A percentile compares a stretch with the other conserved stretches of the same genome.
Evolutionary conservation across 352 stramenopile species (phyloP).

Genomic region (Pythium folliculosum): DNA sequence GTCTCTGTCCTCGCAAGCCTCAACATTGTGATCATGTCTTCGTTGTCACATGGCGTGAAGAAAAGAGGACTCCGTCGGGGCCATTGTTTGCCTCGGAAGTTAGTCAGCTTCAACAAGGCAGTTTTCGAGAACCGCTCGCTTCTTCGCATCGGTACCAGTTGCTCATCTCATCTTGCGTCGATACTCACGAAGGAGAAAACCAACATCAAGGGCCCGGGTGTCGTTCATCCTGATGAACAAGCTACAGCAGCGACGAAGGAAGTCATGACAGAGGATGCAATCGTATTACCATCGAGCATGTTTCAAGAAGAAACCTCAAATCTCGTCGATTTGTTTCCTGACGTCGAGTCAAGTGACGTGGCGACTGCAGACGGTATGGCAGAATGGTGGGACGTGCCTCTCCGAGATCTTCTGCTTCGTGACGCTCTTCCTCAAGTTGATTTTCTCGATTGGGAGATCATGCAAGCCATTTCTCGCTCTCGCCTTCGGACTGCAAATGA

Average conservation of each 20-base stretch:
- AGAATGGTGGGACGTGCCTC: conserved; percentile 54
- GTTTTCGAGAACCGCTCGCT: conserved; percentile 40
- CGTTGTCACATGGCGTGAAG: conserved; percentile 8
- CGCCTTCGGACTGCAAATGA: conserved; percentile 5
- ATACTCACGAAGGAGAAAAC: background rate
- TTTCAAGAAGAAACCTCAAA: background rate
- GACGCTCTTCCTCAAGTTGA: conserved; percentile 40
- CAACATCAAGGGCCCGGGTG: background rate
- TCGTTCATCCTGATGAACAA: background rate
- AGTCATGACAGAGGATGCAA: background rate
- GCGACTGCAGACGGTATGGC: conserved; percentile 14
- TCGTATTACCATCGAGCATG: background rate
- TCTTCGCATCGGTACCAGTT: conserved; percentile 30
- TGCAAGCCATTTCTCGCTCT: conserved; percentile 28
- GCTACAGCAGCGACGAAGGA: background rate
- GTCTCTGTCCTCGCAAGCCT: conserved; percentile 60
- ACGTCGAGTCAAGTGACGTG: conserved; percentile 23
- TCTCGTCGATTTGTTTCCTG: conserved; percentile 38
- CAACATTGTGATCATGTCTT: conserved; percentile 44
- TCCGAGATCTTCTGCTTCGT: conserved; percentile 43
- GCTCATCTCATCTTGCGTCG: conserved; percentile 9
- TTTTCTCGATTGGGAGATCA: conserved; percentile 53
- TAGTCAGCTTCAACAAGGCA: conserved; percentile 55
- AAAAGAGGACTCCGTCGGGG: conserved; percentile 14
- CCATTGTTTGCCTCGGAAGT: conserved; percentile 34